Conservation (phyloP, 2,329 filamentous ascomycete species). For the Acrodontium crateriforme region DNA sequence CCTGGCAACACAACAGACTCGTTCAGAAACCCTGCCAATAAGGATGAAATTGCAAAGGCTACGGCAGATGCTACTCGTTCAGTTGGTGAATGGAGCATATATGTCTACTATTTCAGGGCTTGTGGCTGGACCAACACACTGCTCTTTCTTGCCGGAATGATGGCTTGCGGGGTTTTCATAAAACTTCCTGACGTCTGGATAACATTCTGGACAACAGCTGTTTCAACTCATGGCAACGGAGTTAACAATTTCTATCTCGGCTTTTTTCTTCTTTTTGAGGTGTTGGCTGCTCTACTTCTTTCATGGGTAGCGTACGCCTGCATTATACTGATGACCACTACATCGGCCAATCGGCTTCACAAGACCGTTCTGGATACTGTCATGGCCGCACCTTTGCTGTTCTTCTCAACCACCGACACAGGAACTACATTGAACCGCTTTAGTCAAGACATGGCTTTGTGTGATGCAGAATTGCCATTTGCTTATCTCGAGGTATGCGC, state of each 20-base stretch:
- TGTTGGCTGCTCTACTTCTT: neutral
- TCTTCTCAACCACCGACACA: constrained; percentile 1
- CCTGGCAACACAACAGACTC: no score
- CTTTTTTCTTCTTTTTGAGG: neutral
- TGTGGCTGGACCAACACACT: neutral
- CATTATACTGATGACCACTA: neutral
- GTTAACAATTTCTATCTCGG: neutral
- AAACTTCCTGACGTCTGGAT: neutral
- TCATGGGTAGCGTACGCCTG: neutral
- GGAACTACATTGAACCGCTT: neutral
- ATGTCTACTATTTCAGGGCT: neutral
- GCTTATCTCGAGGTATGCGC: neutral
- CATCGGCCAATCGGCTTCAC: neutral
- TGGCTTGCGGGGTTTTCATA: neutral
- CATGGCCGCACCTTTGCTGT: neutral
- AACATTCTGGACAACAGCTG: neutral
- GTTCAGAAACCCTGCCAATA: no score
- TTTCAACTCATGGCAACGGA: neutral
- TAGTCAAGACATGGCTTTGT: neutral
- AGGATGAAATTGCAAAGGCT: neutral
- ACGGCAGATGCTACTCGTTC: neutral
- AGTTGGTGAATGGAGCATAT: neutral
- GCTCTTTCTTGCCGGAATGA: neutral
- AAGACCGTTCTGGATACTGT: neutral
- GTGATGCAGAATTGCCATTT: neutral